Evolutionary conservation across 305 asterid genomes (phyloP).

Genomic region (Fraxinus dipetala): DNA sequence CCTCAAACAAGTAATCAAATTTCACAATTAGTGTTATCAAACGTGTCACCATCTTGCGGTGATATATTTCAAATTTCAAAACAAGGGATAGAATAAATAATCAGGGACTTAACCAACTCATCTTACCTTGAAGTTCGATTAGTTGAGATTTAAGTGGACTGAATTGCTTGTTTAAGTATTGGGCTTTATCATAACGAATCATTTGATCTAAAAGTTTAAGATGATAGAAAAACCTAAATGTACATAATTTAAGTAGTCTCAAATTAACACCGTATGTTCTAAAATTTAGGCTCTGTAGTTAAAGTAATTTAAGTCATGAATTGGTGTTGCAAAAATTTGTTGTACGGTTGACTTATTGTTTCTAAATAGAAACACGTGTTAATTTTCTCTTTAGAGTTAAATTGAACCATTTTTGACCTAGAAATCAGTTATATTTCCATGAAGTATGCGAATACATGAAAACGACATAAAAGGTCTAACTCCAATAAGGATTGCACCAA

Average conservation of each 20-base stretch:
- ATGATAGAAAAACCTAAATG: too few species aligned
- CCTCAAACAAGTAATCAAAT: background rate
- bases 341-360: background rate
- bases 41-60: background rate
- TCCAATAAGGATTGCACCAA: too few species aligned
- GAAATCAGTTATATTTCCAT: too few species aligned
- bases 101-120: background rate
- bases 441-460: too few species aligned
- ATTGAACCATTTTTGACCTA: background rate
- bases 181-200: background rate
- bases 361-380: background rate
- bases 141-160: background rate
- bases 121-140: background rate
- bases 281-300: background rate
- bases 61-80: background rate
- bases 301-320: too few species aligned
- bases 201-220: too few species aligned
- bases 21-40: background rate
- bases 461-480: too few species aligned
- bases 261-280: too few species aligned
- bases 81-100: background rate
- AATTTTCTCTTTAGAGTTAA: too few species aligned
- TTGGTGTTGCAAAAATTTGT: too few species aligned
- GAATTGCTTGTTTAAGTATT: too few species aligned
- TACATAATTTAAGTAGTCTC: too few species aligned